phyloP scores from a whole-genome alignment of 768 basidiomycete genomes.

The Lentinula sp. region DNA sequence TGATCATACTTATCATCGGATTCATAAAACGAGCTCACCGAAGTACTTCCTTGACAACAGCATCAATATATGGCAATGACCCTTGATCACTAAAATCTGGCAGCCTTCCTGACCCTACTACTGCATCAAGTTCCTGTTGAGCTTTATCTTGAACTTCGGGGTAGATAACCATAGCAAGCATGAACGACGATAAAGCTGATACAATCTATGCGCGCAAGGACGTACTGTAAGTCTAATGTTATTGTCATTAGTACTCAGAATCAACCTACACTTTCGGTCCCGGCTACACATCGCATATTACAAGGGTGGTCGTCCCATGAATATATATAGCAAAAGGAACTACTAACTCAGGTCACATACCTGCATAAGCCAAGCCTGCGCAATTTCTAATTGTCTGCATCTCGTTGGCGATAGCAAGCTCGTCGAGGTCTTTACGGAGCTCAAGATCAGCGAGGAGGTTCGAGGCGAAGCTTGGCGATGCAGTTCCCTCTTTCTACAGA shows the following conservation, averaged over 20 bases:
- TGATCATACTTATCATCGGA: not conserved
- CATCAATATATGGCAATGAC: constrained; percentile 15
- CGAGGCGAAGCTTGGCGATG: constrained; percentile 26
- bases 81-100: constrained; percentile 15
- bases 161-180: constrained; percentile 20
- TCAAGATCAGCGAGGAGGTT: constrained; percentile 22
- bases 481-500: constrained; percentile 19
- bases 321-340: not conserved
- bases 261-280: constrained; percentile 33
- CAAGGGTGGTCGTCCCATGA: not conserved
- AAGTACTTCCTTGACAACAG: constrained; percentile 15
- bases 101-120: constrained; percentile 20
- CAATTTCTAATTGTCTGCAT: constrained; percentile 27
- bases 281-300: constrained; percentile 19
- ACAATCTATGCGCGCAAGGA: not conserved
- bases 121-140: constrained; percentile 21
- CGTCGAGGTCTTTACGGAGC: constrained; percentile 10
- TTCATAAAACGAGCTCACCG: not conserved
- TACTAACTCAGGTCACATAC: constrained; percentile 12
- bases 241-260: not conserved
- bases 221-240: not conserved
- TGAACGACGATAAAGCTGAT: constrained; percentile 13
- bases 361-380: constrained; percentile 33
- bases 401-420: constrained; percentile 9
- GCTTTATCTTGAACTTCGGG: constrained; percentile 21